A percentile compares a stretch with the other conserved stretches of the same genome.
Evolutionary conservation across 257 asterid species (phyloP).

Genomic region (Fraxinus pennsylvanica): DNA sequence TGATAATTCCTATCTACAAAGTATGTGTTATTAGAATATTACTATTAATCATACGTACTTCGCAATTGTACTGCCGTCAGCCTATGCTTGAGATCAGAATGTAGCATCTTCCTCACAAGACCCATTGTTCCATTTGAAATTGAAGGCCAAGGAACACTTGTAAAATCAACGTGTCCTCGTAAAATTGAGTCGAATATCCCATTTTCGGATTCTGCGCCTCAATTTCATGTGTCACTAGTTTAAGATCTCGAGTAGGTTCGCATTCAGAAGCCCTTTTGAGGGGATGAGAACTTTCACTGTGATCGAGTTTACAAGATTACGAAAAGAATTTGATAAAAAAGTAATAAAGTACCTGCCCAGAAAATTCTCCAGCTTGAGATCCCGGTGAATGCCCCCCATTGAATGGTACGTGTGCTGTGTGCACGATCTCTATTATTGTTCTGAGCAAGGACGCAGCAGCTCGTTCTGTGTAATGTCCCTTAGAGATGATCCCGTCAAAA

Average conservation of each 20-base stretch:
- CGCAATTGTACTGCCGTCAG: constrained; percentile 57
- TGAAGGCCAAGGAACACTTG: constrained; percentile 63
- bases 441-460: constrained; percentile 64
- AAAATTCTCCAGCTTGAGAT: constrained; percentile 9
- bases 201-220: constrained; percentile 52
- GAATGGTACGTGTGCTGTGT: no score
- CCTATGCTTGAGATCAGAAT: constrained; percentile 60
- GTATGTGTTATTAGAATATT: no score
- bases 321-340: background rate
- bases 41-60: constrained; percentile 33
- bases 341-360: constrained; percentile 51
- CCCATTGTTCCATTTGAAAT: constrained; percentile 64
- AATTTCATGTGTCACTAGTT: background rate
- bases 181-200: constrained; percentile 64
- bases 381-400: no score
- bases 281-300: background rate
- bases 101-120: constrained; percentile 58
- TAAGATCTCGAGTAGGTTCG: background rate
- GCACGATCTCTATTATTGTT: constrained; percentile 44
- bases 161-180: constrained; percentile 53
- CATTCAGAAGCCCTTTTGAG: no score
- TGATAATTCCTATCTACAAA: background rate
- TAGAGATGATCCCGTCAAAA: constrained; percentile 57
- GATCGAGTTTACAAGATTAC: background rate
- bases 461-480: constrained; percentile 64